Base-by-base conservation (phyloP, 1,284 basidiomycete species). In the Ustilago shanxiensis region DNA sequence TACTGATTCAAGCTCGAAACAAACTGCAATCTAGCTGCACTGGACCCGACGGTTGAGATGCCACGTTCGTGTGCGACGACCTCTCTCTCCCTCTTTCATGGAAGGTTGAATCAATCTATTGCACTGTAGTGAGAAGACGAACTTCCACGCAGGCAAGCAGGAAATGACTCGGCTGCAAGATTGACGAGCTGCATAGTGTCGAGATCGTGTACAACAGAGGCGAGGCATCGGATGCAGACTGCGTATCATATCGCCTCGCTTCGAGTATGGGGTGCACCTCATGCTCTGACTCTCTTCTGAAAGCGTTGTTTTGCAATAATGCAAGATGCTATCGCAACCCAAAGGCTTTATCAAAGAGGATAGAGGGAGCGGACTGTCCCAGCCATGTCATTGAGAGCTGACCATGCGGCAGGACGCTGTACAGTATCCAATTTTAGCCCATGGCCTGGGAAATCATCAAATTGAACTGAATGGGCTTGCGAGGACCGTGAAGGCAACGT, bases 111-210 rank as follows among this genome's bases (percentile, higher is more conserved):
- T n/a, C n/a, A n/a, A n/a, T n/a, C n/a, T n/a, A n/a, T n/a, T n/a
- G n/a, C n/a, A n/a, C n/a, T n/a, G n/a, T n/a, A n/a, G n/a, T n/a
- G n/a, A n/a, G 37, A 13, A 39, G 14, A n/a, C 16, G 7, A 13
- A 39, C 37, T 39, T 39, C 37, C 52, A 18, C 16, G n/a, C n/a
- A n/a, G n/a, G 29, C 35, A 14, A 20, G 9, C 16, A 14, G 26
- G 22, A 22, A 24, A 18, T 5, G 55, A 44, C n/a, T 45, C 39
- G 55, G 41, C 28, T 45, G 24, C 24, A 35, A 13, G 3, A 24
- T 57, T 44, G 41, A 57, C 45, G 31, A 49, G 45, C 10, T 35
- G 56, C 56, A 58, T 49, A 13, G 56, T 24, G 24, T 58, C 45
- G 9, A 39, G 44, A 58, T 58, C 56, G 41, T 35, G 44, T 11